A percentile compares a stretch with the other conserved stretches of the same genome.
These are phyloP conservation scores for Ogataea neopini DNA, from an alignment of 805 yeast species.

Conservation along the genomic window DNA sequence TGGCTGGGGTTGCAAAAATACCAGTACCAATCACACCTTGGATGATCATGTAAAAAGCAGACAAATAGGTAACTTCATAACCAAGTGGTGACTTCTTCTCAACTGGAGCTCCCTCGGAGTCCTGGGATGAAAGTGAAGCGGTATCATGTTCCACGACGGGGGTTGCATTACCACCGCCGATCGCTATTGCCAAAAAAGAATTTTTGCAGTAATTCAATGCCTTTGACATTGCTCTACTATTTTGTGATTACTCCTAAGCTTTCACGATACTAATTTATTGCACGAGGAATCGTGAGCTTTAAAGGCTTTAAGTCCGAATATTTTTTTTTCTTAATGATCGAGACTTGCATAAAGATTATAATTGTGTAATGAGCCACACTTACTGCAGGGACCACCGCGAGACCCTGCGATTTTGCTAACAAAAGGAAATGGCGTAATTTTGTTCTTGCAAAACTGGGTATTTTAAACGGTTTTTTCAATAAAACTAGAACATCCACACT, in stretches of 20 bases:
- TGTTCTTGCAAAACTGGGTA: no score
- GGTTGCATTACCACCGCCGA: neutral
- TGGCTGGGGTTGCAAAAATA: constrained; percentile 69
- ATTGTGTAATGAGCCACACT: neutral
- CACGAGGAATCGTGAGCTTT: neutral
- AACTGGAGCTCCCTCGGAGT: constrained; percentile 42
- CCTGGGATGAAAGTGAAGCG: constrained; percentile 5
- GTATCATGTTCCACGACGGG: neutral
- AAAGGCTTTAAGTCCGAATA: neutral
- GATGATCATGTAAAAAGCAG: constrained; percentile 62
- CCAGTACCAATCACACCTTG: constrained; percentile 79
- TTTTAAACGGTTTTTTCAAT: no score
- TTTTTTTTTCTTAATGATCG: neutral
- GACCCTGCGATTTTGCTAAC: neutral
- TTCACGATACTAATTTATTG: neutral
- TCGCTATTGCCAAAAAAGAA: neutral
- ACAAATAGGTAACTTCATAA: constrained; percentile 37
- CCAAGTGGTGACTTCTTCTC: constrained; percentile 36
- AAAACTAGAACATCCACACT: no score
- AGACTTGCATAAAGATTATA: no score
- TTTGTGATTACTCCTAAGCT: neutral
- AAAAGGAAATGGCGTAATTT: neutral
- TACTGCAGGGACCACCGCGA: neutral
- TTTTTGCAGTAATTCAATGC: constrained; percentile 1
- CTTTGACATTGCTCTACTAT: neutral